Conservation (phyloP, 371 early-diverging fungal species). For the Lichtheimia corymbifera region DNA sequence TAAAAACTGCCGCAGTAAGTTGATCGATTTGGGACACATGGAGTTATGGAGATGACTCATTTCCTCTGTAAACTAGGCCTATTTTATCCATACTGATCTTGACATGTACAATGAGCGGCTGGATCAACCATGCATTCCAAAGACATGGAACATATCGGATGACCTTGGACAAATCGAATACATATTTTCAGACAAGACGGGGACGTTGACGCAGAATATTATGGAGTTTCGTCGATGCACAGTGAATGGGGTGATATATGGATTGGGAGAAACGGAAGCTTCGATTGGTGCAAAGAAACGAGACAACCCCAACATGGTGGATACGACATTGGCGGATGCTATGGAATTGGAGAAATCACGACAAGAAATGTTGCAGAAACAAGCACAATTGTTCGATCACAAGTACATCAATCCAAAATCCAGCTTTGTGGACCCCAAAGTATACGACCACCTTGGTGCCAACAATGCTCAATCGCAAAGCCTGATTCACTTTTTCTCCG, state of each 20-base stretch:
- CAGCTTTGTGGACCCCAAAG: conserved; percentile 48
- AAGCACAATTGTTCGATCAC: conserved; percentile 42
- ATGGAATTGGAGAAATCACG: conserved; percentile 38
- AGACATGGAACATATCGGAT: conserved; percentile 88
- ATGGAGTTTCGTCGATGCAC: conserved; percentile 85
- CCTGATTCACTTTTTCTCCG: conserved; percentile 71
- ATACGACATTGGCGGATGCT: conserved; percentile 21
- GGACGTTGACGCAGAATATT: conserved; percentile 80
- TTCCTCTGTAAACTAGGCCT: conserved; percentile 45
- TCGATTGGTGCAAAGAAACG: conserved; percentile 41
- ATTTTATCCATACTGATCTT: conserved; percentile 81
- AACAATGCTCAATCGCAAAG: conserved; percentile 44
- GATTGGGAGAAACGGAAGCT: conserved; percentile 58
- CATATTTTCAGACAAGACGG: conserved; percentile 94
- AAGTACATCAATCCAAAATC: conserved; percentile 41
- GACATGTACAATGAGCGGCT: conserved; percentile 85
- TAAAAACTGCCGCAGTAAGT: conserved; percentile 70
- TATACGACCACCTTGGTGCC: conserved; percentile 38
- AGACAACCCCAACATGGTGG: conserved; percentile 31
- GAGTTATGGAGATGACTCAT: not conserved
- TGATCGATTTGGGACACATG: no score
- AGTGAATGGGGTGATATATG: conserved; percentile 82
- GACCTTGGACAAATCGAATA: conserved; percentile 91
- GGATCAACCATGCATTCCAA: conserved; percentile 82
- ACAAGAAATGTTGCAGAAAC: conserved; percentile 41